Evolutionary conservation across 371 early-diverging fungal species (phyloP), one percentile per base, ranked within the genome.

Genomic region (Rhizopus microsporus): DNA sequence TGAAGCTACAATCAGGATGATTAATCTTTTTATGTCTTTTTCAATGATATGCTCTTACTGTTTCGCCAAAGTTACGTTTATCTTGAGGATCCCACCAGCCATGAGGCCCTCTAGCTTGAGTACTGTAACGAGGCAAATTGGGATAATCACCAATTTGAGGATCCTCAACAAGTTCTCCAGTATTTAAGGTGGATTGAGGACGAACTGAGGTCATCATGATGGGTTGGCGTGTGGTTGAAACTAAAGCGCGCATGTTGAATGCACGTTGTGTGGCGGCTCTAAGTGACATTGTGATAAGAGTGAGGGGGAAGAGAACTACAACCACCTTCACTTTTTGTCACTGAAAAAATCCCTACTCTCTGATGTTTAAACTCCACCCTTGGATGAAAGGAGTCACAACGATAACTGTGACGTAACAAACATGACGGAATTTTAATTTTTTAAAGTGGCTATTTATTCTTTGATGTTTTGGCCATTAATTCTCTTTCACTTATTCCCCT

Each of bases 71-170:
- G 80, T 85, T 82, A 62, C 86, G 83, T 52, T 81, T 82, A 49
- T 85, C 84, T 72, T 83, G 84, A 42, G 68, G 73, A 69, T 85
- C 86, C 72, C 74, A 74, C 81, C 83, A 85, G 46, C 82, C 84
- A 37, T 63, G 76, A 37, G 84, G 76, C 23, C 78, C 69, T 64
- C 86, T 84, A 47, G 72, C 65, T 63, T 85, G 84, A 51, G 71
- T 56, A 69, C 80, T 82, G 73, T 69, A 62, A 67, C 78, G 80
- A 56, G 86, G 86, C 69, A 85, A 63, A 70, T 85, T 84, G 71
- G 86, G 86, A 55, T 85, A 85, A 52, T 80, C 75, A 44, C 86
- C 86, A 63, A 85, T 82, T 69, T 85, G 86, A 44, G 86, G 83
- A 63, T 85, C 86, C 58, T 80, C 67, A 29, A 67, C 45, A n/a